These are phyloP conservation scores for Mycena chlorophos DNA, from an alignment of 768 basidiomycete genomes.

Conservation along the genomic window DNA sequence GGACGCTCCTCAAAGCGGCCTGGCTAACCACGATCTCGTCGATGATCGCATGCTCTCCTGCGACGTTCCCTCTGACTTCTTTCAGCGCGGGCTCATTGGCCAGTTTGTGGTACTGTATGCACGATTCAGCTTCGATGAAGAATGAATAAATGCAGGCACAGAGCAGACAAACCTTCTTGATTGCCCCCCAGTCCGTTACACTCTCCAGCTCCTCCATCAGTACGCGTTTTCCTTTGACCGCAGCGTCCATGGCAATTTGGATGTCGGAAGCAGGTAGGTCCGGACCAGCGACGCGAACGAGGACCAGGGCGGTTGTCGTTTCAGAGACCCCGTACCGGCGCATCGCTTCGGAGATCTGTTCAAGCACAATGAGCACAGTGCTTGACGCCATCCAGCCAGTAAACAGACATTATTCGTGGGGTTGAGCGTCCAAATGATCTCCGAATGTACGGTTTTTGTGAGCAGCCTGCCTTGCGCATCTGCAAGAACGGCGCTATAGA, in stretches of 20 bases:
- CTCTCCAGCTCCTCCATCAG: constrained; percentile 44
- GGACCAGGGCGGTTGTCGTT: constrained; percentile 59
- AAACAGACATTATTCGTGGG: constrained; percentile 77
- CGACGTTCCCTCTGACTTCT: constrained; percentile 33
- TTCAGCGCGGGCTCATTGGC: constrained; percentile 49
- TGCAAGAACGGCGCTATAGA: constrained; percentile 79
- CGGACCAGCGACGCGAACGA: constrained; percentile 63
- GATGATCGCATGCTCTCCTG: constrained; percentile 42
- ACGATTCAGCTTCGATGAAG: neutral
- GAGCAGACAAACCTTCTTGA: constrained; percentile 65
- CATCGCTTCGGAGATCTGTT: constrained; percentile 85
- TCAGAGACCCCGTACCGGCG: constrained; percentile 83
- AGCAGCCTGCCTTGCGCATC: constrained; percentile 57
- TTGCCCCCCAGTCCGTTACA: constrained; percentile 67
- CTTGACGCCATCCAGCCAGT: neutral
- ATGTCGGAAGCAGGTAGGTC: constrained; percentile 38
- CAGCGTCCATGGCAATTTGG: constrained; percentile 51
- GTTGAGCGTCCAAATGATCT: constrained; percentile 84
- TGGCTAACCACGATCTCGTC: constrained; percentile 74
- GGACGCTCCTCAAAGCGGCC: constrained; percentile 79
- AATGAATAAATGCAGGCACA: neutral
- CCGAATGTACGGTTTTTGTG: constrained; percentile 88
- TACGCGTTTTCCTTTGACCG: constrained; percentile 59
- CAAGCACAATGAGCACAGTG: neutral
- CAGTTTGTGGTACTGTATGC: constrained; percentile 75